phyloP scores from a whole-genome alignment of 2,329 filamentous ascomycete species.

The Camillea tinctor region DNA sequence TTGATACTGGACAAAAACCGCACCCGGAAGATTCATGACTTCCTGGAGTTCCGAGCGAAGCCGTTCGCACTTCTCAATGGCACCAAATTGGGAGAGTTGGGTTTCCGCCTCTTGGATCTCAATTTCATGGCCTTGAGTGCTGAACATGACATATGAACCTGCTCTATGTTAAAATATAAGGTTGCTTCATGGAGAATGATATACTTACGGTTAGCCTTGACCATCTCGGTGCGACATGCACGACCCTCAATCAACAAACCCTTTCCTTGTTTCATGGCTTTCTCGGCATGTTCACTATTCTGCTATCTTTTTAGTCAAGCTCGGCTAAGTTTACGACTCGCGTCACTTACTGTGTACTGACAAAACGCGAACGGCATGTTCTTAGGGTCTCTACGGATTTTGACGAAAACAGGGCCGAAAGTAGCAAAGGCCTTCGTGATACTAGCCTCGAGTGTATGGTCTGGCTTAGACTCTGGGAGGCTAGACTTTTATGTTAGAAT shows the following conservation, averaged over 20 bases:
- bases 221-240: constrained; percentile 58
- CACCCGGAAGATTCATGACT: constrained; percentile 35
- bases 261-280: constrained; percentile 46
- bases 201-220: constrained; percentile 56
- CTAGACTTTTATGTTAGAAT: constrained; percentile 35
- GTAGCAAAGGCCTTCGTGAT: constrained; percentile 52
- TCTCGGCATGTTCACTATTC: constrained; percentile 48
- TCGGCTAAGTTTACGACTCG: background rate
- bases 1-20: constrained; percentile 49
- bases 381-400: constrained; percentile 57
- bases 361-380: constrained; percentile 65
- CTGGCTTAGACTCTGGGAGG: constrained; percentile 49
- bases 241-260: constrained; percentile 53
- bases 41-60: constrained; percentile 35
- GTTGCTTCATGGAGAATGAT: background rate
- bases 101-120: constrained; percentile 43
- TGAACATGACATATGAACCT: constrained; percentile 52
- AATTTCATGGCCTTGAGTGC: constrained; percentile 36
- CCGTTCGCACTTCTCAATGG: constrained; percentile 39
- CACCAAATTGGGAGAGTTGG: constrained; percentile 45
- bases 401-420: constrained; percentile 59
- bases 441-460: constrained; percentile 50
- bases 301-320: constrained; percentile 32
- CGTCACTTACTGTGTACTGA: constrained; percentile 56
- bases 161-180: constrained; percentile 21